Conservation (phyloP, 306 rosid genomes). For the Malus sieversii region DNA sequence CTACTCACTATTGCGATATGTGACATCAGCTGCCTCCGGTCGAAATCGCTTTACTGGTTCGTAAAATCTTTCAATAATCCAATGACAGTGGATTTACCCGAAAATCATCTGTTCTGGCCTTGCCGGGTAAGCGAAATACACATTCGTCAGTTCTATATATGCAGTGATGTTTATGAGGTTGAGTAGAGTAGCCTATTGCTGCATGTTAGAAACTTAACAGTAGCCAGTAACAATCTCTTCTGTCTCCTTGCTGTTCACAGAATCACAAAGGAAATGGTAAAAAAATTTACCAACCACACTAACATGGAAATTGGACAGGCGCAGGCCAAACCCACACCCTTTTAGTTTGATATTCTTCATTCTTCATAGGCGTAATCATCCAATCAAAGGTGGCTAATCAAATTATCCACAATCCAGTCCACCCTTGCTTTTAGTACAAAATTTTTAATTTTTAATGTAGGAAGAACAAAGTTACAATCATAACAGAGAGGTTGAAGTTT, state of each 20-base stretch:
- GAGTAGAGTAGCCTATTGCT: neutral
- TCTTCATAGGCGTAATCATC: neutral
- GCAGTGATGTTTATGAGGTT: neutral
- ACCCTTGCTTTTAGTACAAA: neutral
- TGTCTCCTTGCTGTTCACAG: neutral
- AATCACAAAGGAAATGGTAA: neutral
- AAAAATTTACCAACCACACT: neutral
- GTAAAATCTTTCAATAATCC: constrained; percentile 56
- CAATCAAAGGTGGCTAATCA: neutral
- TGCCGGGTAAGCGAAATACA: constrained; percentile 41
- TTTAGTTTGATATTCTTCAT: neutral
- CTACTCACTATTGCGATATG: constrained; percentile 48
- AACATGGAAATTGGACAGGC: neutral
- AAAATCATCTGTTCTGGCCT: constrained; percentile 50
- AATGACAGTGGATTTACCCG: constrained; percentile 53
- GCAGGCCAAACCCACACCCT: neutral
- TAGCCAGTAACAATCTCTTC: neutral
- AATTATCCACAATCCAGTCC: neutral
- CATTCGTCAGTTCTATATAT: constrained; percentile 21
- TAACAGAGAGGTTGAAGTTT: neutral
- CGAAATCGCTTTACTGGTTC: constrained; percentile 35
- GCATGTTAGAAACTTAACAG: neutral
- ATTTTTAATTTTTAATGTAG: no score
- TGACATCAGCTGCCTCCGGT: constrained; percentile 37
- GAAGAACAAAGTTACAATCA: neutral